A percentile compares a stretch with the other conserved stretches of the same genome.
phyloP scores from a whole-genome alignment of 768 basidiomycete species.

The Xerocomellus chrysenteron region DNA sequence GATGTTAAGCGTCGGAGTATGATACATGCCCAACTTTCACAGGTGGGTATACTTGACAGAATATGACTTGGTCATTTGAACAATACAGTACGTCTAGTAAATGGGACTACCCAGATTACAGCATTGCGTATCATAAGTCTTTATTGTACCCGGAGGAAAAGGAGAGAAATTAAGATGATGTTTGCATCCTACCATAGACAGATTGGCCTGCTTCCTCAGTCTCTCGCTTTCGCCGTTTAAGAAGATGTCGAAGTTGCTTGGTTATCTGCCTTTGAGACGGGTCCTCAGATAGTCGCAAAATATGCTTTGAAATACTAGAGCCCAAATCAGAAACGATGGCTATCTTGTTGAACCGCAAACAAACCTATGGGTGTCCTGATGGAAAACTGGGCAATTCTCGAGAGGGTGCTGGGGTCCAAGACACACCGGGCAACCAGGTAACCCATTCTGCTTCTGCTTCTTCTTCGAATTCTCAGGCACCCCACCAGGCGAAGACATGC shows the following conservation, averaged over 20 bases:
- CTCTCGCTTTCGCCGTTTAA: slow-evolving; percentile 35
- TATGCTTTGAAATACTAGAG: slow-evolving; percentile 43
- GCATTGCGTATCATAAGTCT: slow-evolving; percentile 8
- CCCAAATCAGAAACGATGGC: slow-evolving; percentile 6
- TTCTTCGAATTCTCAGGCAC: slow-evolving; percentile 32
- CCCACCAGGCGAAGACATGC: slow-evolving; percentile 33
- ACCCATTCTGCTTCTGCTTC: slow-evolving; percentile 35
- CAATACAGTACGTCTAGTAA: slow-evolving; percentile 9
- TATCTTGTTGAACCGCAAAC: slow-evolving; percentile 1
- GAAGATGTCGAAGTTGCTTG: slow-evolving; percentile 38
- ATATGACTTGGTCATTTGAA: slow-evolving; percentile 2
- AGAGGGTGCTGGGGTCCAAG: slow-evolving; percentile 42
- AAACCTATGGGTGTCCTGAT: slow-evolving; percentile 55
- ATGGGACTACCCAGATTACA: slow-evolving; percentile 14
- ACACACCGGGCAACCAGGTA: slow-evolving; percentile 49
- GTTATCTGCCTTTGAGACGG: slow-evolving; percentile 37
- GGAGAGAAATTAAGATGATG: background rate
- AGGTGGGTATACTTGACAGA: background rate
- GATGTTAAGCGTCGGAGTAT: slow-evolving; percentile 15
- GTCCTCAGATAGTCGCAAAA: slow-evolving; percentile 43
- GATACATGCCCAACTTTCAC: background rate
- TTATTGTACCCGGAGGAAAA: background rate
- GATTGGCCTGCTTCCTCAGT: background rate
- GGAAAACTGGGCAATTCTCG: slow-evolving; percentile 56
- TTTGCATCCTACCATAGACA: slow-evolving; percentile 3